These are phyloP conservation scores for Paracamarosporium sp. DNA, from an alignment of 2,329 filamentous ascomycete species.

Conservation along the genomic window DNA sequence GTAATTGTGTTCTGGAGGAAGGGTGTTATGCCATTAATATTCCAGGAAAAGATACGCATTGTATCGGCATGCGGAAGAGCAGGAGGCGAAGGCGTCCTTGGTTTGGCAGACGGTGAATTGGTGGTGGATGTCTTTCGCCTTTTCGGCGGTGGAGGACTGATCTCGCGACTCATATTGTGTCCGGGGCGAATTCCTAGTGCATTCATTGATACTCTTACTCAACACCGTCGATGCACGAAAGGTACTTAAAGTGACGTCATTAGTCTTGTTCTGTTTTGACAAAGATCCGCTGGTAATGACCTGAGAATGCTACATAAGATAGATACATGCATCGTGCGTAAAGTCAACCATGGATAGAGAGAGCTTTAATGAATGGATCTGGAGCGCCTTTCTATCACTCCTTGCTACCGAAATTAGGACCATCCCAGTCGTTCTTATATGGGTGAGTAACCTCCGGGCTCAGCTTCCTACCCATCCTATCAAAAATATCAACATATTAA, in stretches of 20 bases:
- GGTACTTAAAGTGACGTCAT: neutral
- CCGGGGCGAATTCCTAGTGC: neutral
- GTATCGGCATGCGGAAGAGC: conserved; percentile 10
- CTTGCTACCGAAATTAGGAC: too few species aligned
- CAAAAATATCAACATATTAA: too few species aligned
- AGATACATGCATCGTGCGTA: too few species aligned
- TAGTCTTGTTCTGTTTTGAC: too few species aligned
- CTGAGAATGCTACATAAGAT: too few species aligned
- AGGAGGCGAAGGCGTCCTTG: neutral
- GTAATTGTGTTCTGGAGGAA: conserved; percentile 51
- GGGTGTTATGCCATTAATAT: conserved; percentile 56
- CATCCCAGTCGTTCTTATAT: too few species aligned
- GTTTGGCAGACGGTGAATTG: neutral
- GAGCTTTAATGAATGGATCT: too few species aligned
- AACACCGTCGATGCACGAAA: neutral
- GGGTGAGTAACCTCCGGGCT: too few species aligned
- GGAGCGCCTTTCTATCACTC: too few species aligned
- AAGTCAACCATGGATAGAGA: too few species aligned
- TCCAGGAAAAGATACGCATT: conserved; percentile 55
- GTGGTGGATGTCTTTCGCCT: conserved; percentile 20
- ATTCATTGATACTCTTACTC: neutral
- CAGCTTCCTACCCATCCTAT: too few species aligned
- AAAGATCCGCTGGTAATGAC: too few species aligned
- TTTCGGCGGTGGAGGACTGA: conserved; percentile 35
- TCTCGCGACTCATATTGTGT: conserved; percentile 24